Percentiles rank a stretch among this genome's conserved stretches.
Conservation (phyloP, 1,284 basidiomycete species). For the Coriolopsis trogii region DNA sequence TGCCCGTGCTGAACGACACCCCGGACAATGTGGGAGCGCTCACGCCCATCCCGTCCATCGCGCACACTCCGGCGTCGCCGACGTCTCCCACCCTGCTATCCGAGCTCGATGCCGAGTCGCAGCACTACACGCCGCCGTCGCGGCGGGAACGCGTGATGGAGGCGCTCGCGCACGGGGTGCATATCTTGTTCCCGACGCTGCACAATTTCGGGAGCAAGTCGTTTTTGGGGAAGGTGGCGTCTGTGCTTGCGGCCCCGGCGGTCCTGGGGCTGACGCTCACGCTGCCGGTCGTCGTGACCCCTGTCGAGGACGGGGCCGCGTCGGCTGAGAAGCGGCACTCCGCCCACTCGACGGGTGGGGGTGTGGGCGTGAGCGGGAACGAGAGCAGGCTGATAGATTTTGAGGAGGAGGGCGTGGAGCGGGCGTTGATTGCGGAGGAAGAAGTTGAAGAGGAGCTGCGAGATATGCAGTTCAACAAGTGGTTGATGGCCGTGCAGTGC, state of each 20-base stretch:
- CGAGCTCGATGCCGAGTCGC: constrained; percentile 46
- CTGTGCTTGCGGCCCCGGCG: constrained; percentile 85
- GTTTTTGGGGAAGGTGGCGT: constrained; percentile 71
- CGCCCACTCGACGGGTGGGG: constrained; percentile 43
- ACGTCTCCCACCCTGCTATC: constrained; percentile 47
- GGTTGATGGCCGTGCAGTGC: constrained; percentile 82
- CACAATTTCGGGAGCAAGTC: constrained; percentile 78
- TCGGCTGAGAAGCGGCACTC: constrained; percentile 41
- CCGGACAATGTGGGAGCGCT: constrained; percentile 23
- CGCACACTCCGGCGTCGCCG: constrained; percentile 61
- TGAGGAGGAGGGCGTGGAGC: constrained; percentile 70
- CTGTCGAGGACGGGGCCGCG: constrained; percentile 42
- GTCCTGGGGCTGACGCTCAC: constrained; percentile 88
- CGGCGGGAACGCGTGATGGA: constrained; percentile 44
- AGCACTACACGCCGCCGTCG: constrained; percentile 42
- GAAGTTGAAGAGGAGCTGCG: constrained; percentile 66
- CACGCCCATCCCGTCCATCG: constrained; percentile 53
- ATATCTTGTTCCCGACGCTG: constrained; percentile 87
- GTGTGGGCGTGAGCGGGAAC: constrained; percentile 28
- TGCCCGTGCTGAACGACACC: constrained; percentile 33
- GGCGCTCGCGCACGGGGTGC: constrained; percentile 45
- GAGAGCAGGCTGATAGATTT: constrained; percentile 61
- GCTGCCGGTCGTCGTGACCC: constrained; percentile 85
- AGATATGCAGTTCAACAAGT: constrained; percentile 75
- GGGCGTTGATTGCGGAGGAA: constrained; percentile 65